These are phyloP conservation scores for Curvularia verruculosa DNA, from an alignment of 2,329 filamentous ascomycete genomes.

Conservation along the genomic window DNA sequence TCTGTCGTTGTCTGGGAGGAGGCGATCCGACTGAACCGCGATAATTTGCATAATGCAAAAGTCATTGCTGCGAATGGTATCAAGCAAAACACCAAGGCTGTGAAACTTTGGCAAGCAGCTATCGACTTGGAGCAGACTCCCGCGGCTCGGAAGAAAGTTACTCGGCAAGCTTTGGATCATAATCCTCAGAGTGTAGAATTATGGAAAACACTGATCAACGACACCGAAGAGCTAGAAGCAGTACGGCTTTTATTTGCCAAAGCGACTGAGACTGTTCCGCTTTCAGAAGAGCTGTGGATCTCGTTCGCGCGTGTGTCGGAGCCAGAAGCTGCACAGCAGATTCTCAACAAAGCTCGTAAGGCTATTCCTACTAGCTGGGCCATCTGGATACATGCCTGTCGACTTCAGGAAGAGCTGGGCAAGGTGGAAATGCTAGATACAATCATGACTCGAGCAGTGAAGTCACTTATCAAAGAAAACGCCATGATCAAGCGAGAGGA, in stretches of 20 bases:
- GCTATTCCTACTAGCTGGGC: constrained; percentile 91
- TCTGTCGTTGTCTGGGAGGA: constrained; percentile 96
- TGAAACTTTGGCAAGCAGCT: constrained; percentile 90
- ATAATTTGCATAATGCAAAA: constrained; percentile 87
- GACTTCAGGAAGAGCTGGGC: constrained; percentile 88
- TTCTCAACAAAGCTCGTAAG: constrained; percentile 93
- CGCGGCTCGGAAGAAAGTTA: constrained; percentile 87
- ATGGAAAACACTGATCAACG: constrained; percentile 98
- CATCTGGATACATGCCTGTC: constrained; percentile 94
- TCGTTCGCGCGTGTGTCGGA: constrained; percentile 88
- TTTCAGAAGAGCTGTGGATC: constrained; percentile 94
- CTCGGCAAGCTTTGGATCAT: constrained; percentile 88
- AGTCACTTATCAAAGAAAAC: constrained; percentile 84
- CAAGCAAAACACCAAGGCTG: constrained; percentile 86
- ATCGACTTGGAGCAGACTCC: constrained; percentile 88
- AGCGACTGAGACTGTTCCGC: constrained; percentile 91
- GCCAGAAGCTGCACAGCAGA: constrained; percentile 89
- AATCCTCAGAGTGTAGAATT: constrained; percentile 92
- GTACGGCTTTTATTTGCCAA: constrained; percentile 89
- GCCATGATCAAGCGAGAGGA: constrained; percentile 98
- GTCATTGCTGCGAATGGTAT: constrained; percentile 94
- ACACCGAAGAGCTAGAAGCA: constrained; percentile 89
- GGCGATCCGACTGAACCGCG: constrained; percentile 81
- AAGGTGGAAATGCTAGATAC: constrained; percentile 75
- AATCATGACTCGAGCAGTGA: constrained; percentile 93